phyloP scores from a whole-genome alignment of 306 rosid genomes.

The Abrus pulchellus region DNA sequence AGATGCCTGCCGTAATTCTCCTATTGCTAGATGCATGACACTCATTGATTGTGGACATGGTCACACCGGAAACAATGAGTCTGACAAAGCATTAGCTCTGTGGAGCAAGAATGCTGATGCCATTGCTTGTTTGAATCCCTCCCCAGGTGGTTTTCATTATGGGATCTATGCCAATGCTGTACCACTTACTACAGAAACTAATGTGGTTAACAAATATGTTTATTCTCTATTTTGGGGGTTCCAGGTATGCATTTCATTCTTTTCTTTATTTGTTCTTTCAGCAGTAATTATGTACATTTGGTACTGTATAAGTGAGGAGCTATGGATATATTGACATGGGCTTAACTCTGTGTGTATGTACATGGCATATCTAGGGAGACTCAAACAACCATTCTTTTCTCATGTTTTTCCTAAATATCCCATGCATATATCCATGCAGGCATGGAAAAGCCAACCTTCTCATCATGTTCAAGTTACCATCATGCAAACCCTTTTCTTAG shows the following conservation, averaged over 20 bases:
- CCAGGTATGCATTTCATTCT: constrained; percentile 38
- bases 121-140: constrained; percentile 54
- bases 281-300: neutral
- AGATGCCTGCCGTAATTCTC: constrained; percentile 55
- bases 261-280: neutral
- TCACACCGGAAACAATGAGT: neutral
- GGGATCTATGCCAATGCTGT: constrained; percentile 45
- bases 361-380: neutral
- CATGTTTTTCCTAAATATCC: neutral
- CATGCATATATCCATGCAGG: neutral
- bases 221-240: constrained; percentile 46
- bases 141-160: constrained; percentile 14
- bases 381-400: neutral
- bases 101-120: constrained; percentile 54
- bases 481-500: neutral
- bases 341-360: neutral
- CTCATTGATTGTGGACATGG: constrained; percentile 80
- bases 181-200: constrained; percentile 33
- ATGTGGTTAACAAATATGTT: constrained; percentile 25
- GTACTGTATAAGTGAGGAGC: neutral
- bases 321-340: neutral
- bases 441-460: constrained; percentile 1
- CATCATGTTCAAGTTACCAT: neutral
- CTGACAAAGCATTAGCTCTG: neutral
- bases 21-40: constrained; percentile 12